Conservation (phyloP, 1,284 basidiomycete species). For the Neolentinus lepideus region DNA sequence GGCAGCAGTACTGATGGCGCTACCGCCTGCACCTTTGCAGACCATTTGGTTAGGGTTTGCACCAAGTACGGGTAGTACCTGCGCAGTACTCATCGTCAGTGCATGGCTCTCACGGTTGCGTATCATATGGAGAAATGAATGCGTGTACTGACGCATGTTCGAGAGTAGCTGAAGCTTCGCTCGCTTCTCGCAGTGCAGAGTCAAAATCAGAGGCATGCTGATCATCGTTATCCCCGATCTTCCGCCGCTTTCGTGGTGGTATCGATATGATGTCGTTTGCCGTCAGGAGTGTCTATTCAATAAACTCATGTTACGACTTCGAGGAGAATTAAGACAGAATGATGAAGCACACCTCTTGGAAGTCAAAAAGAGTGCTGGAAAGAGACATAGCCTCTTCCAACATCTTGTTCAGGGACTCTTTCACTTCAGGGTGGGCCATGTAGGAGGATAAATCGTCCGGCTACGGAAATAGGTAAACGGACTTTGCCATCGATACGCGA, state of each 20-base stretch:
- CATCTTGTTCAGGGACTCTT: constrained; percentile 32
- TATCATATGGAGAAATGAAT: background rate
- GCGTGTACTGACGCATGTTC: constrained; percentile 51
- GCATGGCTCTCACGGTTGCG: background rate
- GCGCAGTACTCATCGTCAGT: constrained; percentile 5
- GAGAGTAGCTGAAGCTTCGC: constrained; percentile 36
- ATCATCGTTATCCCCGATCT: constrained; percentile 23
- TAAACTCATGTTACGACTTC: background rate
- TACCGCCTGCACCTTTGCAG: constrained; percentile 87
- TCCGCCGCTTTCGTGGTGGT: constrained; percentile 57
- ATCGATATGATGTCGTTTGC: constrained; percentile 38
- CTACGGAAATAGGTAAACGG: constrained; percentile 17
- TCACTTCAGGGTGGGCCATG: constrained; percentile 12
- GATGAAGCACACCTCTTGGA: constrained; percentile 49
- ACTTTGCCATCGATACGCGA: background rate
- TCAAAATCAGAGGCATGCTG: constrained; percentile 9
- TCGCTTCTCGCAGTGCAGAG: constrained; percentile 24
- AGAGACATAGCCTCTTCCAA: constrained; percentile 52
- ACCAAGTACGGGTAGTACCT: constrained; percentile 67
- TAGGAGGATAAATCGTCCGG: constrained; percentile 22
- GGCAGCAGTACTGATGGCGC: constrained; percentile 69
- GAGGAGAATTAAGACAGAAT: background rate
- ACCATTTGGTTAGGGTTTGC: constrained; percentile 86
- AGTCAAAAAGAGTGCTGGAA: constrained; percentile 57
- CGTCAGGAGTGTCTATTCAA: constrained; percentile 5